Percentiles rank a stretch among this genome's conserved stretches.
These are phyloP conservation scores for Cytauxzoon felis DNA, from an alignment of 169 alveolate genomes.

Conservation along the genomic window DNA sequence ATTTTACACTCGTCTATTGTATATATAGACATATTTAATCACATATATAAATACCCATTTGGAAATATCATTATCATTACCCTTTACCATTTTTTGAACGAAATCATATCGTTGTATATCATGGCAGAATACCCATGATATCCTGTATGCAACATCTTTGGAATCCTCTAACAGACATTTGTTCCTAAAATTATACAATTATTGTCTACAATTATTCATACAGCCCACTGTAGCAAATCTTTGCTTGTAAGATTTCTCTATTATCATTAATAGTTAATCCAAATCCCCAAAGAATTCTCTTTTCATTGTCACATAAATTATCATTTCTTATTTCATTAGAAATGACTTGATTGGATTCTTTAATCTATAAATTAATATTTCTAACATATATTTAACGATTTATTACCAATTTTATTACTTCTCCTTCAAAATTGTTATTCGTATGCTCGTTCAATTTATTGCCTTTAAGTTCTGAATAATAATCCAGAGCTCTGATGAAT, in stretches of 20 bases:
- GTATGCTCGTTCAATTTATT: background rate
- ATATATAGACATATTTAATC: background rate
- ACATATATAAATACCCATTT: background rate
- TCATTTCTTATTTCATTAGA: constrained; percentile 6
- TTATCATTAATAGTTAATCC: constrained; percentile 32
- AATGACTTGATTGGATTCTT: constrained; percentile 10
- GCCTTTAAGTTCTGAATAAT: constrained; percentile 29
- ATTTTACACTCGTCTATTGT: constrained; percentile 10
- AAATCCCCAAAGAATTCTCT: constrained; percentile 34
- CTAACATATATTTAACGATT: background rate
- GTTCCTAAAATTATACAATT: constrained; percentile 7
- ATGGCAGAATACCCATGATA: constrained; percentile 38
- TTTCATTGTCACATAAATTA: constrained; percentile 18
- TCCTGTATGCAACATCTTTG: constrained; percentile 12
- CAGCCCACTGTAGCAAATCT: constrained; percentile 29
- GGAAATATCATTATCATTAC: background rate
- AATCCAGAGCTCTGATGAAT: constrained; percentile 17
- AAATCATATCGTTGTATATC: constrained; percentile 4
- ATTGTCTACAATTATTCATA: constrained; percentile 2
- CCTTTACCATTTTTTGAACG: constrained; percentile 27
- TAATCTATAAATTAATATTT: constrained; percentile 20
- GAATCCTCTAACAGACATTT: constrained; percentile 38
- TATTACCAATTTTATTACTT: constrained; percentile 12
- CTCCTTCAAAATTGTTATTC: background rate
- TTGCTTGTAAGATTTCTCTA: constrained; percentile 15